These are phyloP conservation scores for Toxicodendron radicans DNA, from an alignment of 345 rosid species.

Conservation along the genomic window DNA sequence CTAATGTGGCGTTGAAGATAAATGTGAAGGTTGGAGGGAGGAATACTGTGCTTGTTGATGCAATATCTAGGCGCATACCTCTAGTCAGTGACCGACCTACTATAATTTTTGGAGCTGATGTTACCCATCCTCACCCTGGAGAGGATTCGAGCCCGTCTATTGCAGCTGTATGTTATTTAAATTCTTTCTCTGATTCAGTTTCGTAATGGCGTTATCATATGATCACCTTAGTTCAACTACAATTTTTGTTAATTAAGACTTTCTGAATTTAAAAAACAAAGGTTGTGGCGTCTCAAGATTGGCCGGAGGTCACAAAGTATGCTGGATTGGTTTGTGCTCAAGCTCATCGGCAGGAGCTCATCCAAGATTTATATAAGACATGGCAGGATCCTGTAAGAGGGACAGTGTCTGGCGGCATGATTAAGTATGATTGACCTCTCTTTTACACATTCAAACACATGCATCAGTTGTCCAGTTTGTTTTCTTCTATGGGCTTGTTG, in stretches of 20 bases:
- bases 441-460: not conserved
- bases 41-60: conserved; percentile 95
- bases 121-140: conserved; percentile 99
- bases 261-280: conserved; percentile 26
- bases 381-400: conserved; percentile 98
- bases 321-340: conserved; percentile 98
- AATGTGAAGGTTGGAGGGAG: conserved; percentile 99
- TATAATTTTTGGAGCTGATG: conserved; percentile 98
- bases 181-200: not conserved
- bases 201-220: not conserved
- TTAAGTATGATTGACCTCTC: conserved; percentile 52
- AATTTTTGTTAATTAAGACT: not conserved
- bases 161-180: conserved; percentile 69
- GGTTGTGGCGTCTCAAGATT: conserved; percentile 99
- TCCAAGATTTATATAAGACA: conserved; percentile 87
- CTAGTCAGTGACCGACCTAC: conserved; percentile 93
- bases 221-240: not conserved
- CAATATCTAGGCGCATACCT: conserved; percentile 87
- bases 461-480: not conserved
- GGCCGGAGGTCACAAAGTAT: conserved; percentile 99
- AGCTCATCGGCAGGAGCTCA: conserved; percentile 98
- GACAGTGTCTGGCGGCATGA: conserved; percentile 94
- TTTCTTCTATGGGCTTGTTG: not conserved
- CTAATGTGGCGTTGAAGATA: conserved; percentile 91
- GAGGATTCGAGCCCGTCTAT: conserved; percentile 99